Evolutionary conservation across 1,284 basidiomycete genomes (phyloP), one percentile per base, ranked within the genome.

Genomic region (Cryptococcus hybrid): DNA sequence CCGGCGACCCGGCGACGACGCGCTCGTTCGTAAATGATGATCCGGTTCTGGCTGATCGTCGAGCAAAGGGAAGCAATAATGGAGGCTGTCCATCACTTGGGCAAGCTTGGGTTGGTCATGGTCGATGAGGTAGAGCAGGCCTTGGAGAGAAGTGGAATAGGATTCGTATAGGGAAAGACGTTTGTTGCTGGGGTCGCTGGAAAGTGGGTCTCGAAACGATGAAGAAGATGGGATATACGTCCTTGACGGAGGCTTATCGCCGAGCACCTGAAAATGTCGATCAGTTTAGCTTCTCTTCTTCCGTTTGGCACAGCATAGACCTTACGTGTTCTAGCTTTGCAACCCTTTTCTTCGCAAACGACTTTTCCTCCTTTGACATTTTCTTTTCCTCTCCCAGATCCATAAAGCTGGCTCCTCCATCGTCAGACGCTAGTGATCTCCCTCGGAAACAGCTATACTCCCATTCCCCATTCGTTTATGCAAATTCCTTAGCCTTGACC

Each of bases 71-170:
- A 18, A 18, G 18, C 18, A 18, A 18, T 18, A 18, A 18, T 18
- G 18, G 38, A 74, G 62, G 42, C 60, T 55, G 52, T 74, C 72
- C 42, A 74, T 59, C 37, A 71, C 64, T 3, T 51, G 38, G 7
- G 59, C 67, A 6, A 73, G 60, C 34, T 58, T 62, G 2, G 51
- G 42, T 35, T 62, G 63, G 47, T 73, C 65, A 52, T 69, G 58
- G 45, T 73, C 68, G n/a, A 66, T 62, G 2, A 71, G 58, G 51
- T 67, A 63, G 24, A 73, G 57, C 11, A 74, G 57, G 6, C 61
- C 57, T 13, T 66, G 59, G 9, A 74, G 54, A 3, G 67, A 69
- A 8, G 58, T 44, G 13, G 63, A 54, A 48, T 57, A 46, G 43
- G 12, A 47, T 45, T 37, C 3, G n/a, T 12, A 24, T 15, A 38